Evolutionary conservation across 1,139 yeast genomes (phyloP), one percentile per base, ranked within the genome.

Genomic region (Scheffersomyces parashehatae): DNA sequence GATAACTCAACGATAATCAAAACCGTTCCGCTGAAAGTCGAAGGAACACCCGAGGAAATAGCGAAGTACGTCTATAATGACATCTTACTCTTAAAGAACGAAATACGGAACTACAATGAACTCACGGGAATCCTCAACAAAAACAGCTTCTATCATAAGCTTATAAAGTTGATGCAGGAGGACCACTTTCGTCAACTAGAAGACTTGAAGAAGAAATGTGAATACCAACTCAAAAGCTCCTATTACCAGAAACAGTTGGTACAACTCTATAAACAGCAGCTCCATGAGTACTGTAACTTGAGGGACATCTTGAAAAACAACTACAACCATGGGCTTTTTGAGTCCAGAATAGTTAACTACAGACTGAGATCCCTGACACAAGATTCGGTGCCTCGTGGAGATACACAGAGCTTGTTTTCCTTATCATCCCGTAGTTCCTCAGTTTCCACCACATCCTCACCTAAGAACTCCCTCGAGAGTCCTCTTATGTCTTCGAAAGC

Each of bases 261-360:
- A 8, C 43, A 45, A 14, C 35, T 52, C 15, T 54, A 55, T 45
- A 59, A 55, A 39, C 40, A 41, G 15, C 54, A 55, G 6, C 41
- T 60, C 14, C 47, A 43, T 11, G 67, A 62, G 30, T 58, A 52
- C 39, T 43, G 48, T 11, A 48, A 54, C 37, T 47, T 63, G n/a
- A 39, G 59, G 28, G 62, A 55, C n/a, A 48, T 58, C 13, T 48
- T 59, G 42, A 51, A 55, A 42, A 59, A 60, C 41, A 60, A 59
- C 45, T 55, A 60, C 40, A 51, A 50, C 37, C 53, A 52, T 16
- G 56, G 53, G n/a, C 35, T 49, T 3, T 49, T 50, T 37, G 50
- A 50, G 34, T 39, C 46, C 5, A 43, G 50, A 15, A 41, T 53
- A 3, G 44, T 49, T 12, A 43, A 46, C 28, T 38, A 46, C 30